phyloP scores from a whole-genome alignment of 345 rosid genomes.

The Theobroma cacao region DNA sequence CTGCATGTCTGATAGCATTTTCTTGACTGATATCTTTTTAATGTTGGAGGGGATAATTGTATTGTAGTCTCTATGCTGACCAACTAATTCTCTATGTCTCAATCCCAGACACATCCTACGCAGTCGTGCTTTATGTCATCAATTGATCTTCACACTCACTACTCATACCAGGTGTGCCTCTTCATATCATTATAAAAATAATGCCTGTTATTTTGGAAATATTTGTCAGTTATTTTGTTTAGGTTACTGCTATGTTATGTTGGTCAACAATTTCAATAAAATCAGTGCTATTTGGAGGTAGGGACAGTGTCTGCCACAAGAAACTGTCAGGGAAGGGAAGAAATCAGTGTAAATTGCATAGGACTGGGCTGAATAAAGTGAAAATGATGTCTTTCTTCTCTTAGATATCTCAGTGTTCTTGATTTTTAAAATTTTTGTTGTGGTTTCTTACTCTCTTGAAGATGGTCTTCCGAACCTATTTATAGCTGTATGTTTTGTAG shows the following conservation, averaged over 20 bases:
- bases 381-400: background rate
- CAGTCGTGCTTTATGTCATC: constrained; percentile 99
- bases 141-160: constrained; percentile 95
- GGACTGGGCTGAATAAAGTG: background rate
- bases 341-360: background rate
- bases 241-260: background rate
- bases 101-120: constrained; percentile 91
- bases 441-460: background rate
- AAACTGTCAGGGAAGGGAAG: background rate
- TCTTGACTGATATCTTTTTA: constrained; percentile 2
- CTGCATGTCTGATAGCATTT: background rate
- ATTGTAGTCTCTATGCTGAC: background rate
- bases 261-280: background rate
- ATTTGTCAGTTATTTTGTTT: background rate
- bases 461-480: background rate
- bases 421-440: background rate
- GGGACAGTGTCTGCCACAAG: background rate
- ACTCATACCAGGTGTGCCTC: constrained; percentile 81
- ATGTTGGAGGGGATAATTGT: background rate
- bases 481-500: background rate
- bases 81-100: constrained; percentile 8
- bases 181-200: constrained; percentile 4
- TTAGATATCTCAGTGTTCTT: background rate
- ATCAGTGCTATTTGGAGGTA: background rate
- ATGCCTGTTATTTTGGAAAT: background rate